Base-by-base conservation (phyloP, 2,329 filamentous ascomycete species). In the Paracoccidioides lutzii region DNA sequence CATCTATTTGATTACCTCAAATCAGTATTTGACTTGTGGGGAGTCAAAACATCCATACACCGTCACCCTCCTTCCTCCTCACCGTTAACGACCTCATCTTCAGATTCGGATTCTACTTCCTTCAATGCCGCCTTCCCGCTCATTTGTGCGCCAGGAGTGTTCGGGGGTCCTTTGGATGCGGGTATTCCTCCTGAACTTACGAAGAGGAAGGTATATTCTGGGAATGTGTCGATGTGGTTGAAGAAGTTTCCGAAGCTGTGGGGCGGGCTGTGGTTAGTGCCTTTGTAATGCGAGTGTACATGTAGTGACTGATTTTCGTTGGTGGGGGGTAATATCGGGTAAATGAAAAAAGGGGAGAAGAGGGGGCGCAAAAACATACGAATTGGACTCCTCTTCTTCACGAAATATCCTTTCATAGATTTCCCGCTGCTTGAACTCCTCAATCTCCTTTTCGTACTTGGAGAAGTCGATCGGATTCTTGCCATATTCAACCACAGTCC, bases 341-440 rank as follows among this genome's bases (percentile, higher is more conserved):
- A 51, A 42, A n/a, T 14, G 8, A 32, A 3, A 14, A n/a, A 32
- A 37, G 6, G n/a, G 40, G 28, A 28, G 41, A 22, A 56, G 44
- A 42, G 42, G 44, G 44, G 33, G 14, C 15, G 22, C 14, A 44
- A 5, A 43, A 63, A 81, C 87, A 81, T 77, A 91, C 87, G 87
- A 81, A 67, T 91, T 90, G 60, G 88, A 85, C 68, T 85, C 82
- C 71, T 93, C 88, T 70, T 97, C 93, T 53, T 95, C 85, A 32
- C 85, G 80, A 71, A 94, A 97, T 62, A 97, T 95, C 30, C 88
- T 80, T 65, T 87, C 82, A 68, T 98, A 98, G 58, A 98, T 97
- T 69, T 95, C 83, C 62, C 83, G 75, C 67, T 95, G 83, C 75
- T 97, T 97, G 73, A 98, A 98, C 58, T 84, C 85, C 60, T 86